phyloP scores from a whole-genome alignment of 1,139 yeast genomes.

The Hyphopichia burtonii region DNA sequence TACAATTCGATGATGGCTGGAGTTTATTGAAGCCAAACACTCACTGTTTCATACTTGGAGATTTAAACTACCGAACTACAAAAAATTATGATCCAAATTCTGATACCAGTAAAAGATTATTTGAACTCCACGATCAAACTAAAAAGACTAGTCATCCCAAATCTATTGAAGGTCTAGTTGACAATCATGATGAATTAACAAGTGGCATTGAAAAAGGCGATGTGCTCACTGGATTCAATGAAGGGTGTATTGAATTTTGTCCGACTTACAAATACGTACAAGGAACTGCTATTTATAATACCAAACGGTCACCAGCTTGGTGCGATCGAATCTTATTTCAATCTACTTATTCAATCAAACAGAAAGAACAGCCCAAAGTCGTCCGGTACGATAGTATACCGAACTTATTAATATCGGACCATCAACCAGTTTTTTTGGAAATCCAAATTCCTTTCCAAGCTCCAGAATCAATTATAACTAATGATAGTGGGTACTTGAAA shows the following conservation, averaged over 20 bases:
- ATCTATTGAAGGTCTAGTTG: slow-evolving; percentile 22
- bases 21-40: slow-evolving; percentile 53
- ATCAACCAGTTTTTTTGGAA: slow-evolving; percentile 43
- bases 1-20: slow-evolving; percentile 61
- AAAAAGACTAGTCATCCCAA: slow-evolving; percentile 5
- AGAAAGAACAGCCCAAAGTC: slow-evolving; percentile 20
- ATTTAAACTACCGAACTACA: slow-evolving; percentile 71
- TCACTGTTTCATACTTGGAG: slow-evolving; percentile 78
- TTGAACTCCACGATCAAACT: slow-evolving; percentile 24
- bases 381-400: slow-evolving; percentile 41
- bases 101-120: slow-evolving; percentile 16
- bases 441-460: slow-evolving; percentile 42
- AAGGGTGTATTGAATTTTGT: slow-evolving; percentile 56
- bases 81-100: slow-evolving; percentile 21
- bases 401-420: slow-evolving; percentile 38
- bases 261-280: slow-evolving; percentile 75
- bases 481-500: slow-evolving; percentile 39
- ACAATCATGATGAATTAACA: slow-evolving; percentile 59
- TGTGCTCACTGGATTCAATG: slow-evolving; percentile 62
- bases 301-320: slow-evolving; percentile 78
- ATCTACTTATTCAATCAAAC: slow-evolving; percentile 33
- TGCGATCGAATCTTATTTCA: slow-evolving; percentile 77
- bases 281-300: slow-evolving; percentile 51
- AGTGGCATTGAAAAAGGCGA: slow-evolving; percentile 41
- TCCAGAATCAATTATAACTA: slow-evolving; percentile 41